Base-by-base conservation (phyloP, 78 protist species). In the Chrysochromulina tobinii region DNA sequence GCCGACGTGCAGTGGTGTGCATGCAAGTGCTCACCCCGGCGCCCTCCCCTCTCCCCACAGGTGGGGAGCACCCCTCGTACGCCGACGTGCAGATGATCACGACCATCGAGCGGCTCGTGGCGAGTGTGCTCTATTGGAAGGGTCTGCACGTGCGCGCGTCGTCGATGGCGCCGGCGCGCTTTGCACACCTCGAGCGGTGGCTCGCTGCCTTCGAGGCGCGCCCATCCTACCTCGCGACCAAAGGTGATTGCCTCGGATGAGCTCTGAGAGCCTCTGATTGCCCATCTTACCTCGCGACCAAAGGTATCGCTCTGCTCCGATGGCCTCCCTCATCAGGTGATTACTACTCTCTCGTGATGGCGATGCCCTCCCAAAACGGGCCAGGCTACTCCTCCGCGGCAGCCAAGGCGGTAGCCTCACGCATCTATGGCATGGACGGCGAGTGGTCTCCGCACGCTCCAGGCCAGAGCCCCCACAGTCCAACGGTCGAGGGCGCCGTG, bases 21-120 rank as follows among this genome's bases (percentile, higher is more conserved):
- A 53, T 14, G 85, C 14, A 0, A 48, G 38, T 38, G 38, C 38
- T 38, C 25, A n/a, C 1, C 14, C 25, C 38, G 38, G 38, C 57
- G 72, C 57, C 92, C 92, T 0, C 83, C 90, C 90, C 90, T 84
- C 84, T 21, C 88, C 84, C 58, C 38, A 38, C 38, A 38, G 93
- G 90, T 27, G 93, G 90, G 51, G 85, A 91, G 14, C 17, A 5
- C 15, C 93, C 93, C 12, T 68, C 90, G 59, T 61, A 84, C 48
- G 88, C 84, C 85, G 93, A 91, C 90, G 64, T 91, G 67, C 93
- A 91, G 93, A 84, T 66, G 67, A 38, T 91, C 51, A 54, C 87
- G 77, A 89, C 83, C 57, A 84, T 91, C 38, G 93, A 91, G 93
- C 54, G 93, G 15, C 83, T 91, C 90, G 69, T 27, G 0, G 87